These are phyloP conservation scores for Cornus florida DNA, from an alignment of 148 eudicot genomes.

Conservation along the genomic window DNA sequence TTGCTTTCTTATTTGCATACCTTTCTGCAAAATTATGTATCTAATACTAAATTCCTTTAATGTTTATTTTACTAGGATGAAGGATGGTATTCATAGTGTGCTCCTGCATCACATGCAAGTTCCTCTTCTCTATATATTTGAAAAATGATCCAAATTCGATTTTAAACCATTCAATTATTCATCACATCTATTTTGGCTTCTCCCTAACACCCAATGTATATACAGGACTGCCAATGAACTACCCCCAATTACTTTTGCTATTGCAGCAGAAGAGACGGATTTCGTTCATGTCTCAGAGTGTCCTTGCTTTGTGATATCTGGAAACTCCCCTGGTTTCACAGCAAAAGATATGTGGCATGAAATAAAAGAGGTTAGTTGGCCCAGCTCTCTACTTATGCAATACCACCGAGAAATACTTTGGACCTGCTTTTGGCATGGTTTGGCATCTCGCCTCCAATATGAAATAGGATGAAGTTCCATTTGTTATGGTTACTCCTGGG, in stretches of 20 bases:
- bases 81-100: conserved; percentile 69
- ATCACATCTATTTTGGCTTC: not conserved
- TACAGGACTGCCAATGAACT: conserved; percentile 72
- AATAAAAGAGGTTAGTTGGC: conserved; percentile 72
- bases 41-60: not conserved
- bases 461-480: no score
- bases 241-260: conserved; percentile 72
- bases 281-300: conserved; percentile 76
- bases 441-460: no score
- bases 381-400: not conserved
- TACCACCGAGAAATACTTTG: no score
- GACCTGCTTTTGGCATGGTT: no score
- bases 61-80: conserved; percentile 49
- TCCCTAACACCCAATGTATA: not conserved
- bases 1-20: not conserved
- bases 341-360: conserved; percentile 92
- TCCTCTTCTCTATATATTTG: not conserved
- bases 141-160: not conserved
- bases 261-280: conserved; percentile 76
- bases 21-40: conserved; percentile 3
- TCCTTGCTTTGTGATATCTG: conserved; percentile 87
- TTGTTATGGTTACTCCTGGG: no score
- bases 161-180: not conserved
- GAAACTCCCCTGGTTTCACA: conserved; percentile 72
- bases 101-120: conserved; percentile 88